phyloP scores from a whole-genome alignment of 1,284 basidiomycete genomes.

The Tilletia walkeri region DNA sequence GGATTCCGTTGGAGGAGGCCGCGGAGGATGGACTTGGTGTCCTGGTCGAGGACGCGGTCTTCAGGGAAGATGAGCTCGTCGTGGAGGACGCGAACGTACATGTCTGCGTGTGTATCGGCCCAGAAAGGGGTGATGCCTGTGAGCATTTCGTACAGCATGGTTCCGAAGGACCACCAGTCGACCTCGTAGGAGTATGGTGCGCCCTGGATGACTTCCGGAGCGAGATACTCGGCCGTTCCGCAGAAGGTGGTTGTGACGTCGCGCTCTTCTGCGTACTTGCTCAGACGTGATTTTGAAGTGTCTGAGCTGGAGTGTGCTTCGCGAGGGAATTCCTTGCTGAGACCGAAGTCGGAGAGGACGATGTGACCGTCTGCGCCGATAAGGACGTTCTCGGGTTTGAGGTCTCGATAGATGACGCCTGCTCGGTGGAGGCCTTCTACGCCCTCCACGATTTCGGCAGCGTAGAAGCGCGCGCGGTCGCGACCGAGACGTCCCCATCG shows the following conservation, averaged over 20 bases:
- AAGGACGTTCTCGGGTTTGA: constrained; percentile 92
- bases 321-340: constrained; percentile 65
- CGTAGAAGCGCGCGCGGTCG: constrained; percentile 90
- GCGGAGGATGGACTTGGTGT: constrained; percentile 90
- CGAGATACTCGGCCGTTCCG: constrained; percentile 57
- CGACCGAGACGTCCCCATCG: constrained; percentile 87
- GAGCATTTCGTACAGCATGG: constrained; percentile 93
- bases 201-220: constrained; percentile 74
- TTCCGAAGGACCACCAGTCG: constrained; percentile 97
- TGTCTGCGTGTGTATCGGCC: constrained; percentile 87
- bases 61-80: constrained; percentile 85
- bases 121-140: constrained; percentile 90
- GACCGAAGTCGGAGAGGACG: constrained; percentile 90
- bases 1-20: constrained; percentile 91
- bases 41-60: constrained; percentile 82
- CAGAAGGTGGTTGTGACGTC: constrained; percentile 75
- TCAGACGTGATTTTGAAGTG: background rate
- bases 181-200: constrained; percentile 88
- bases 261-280: constrained; percentile 57
- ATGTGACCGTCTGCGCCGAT: constrained; percentile 90
- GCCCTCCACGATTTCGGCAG: constrained; percentile 91
- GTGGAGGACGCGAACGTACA: constrained; percentile 86
- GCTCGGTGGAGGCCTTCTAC: constrained; percentile 83
- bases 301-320: constrained; percentile 16
- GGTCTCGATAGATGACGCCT: constrained; percentile 76